Evolutionary conservation across 148 eudicot genomes (phyloP), one percentile per base, ranked within the genome.

Genomic region (Beta vulgaris): DNA sequence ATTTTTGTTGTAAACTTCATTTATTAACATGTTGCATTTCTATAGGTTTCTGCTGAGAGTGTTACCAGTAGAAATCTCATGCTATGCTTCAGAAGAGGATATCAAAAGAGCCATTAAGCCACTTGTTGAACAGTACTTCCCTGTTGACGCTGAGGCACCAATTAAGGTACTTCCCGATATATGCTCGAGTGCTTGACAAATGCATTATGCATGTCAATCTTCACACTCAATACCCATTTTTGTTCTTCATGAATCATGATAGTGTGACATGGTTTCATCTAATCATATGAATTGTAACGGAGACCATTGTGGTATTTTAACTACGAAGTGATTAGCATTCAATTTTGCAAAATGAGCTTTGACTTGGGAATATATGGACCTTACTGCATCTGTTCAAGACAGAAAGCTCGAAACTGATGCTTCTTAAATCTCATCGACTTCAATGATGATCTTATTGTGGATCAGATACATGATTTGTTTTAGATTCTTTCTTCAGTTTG

Each of bases 51-150:
- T 95, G 78, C 77, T 92, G 78, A 85, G 97, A 83, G 88, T 92
- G 72, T 84, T 95, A 78, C 98, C 97, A 35, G 79, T 96, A 51
- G 98, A 92, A 81, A 74, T 88, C 64, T 59, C 99, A 77, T 96
- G 99, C 74, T 96, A 96, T 85, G 85, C 99, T 66, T 96, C 99
- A 68, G 94, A 87, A 68, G 98, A 96, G 69, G 99, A 96, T 79
- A 96, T 96, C 59, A 79, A 87, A 21, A 90, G 81, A 79, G 99
- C 98, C 36, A 91, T 96, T 71, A 92, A 83, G 82, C 98, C 98
- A 59, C 69, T 92, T 63, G 74, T 92, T 71, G 81, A 83, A 10
- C 85, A 79, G 73, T 67, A 89, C 79, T 91, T 96, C 77, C 94
- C 99, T 69, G 81, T 29, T 26, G 90, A 91, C 76, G 75, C 86